Base-by-base conservation (phyloP, 108 stramenopile genomes). In the Pelagomonas calceolata region DNA sequence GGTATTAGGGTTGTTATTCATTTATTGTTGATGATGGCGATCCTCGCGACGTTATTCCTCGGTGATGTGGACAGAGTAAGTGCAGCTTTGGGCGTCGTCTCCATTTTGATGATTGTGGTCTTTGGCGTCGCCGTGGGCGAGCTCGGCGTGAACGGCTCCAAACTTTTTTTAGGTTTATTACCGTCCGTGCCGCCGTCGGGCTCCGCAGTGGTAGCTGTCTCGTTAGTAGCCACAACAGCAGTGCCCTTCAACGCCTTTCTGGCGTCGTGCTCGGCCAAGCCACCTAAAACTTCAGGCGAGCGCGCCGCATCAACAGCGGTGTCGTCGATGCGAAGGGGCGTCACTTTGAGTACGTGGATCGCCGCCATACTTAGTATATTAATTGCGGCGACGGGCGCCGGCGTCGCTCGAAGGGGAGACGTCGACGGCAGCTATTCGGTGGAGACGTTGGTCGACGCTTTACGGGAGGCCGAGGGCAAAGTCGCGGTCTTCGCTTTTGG, bases 201-300 rank as follows among this genome's bases (percentile, higher is more conserved):
- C 29, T 66, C 66, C 4, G 66, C 29, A 4, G 34, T 34, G 12
- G 66, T 66, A 5, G 66, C 66, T 4, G 33, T 66, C 14, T 32
- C 33, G 4, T 34, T 66, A 34, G 34, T 66, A 4, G 66, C 66
- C 16, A 66, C 66, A 34, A 66, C 66, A 5, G 32, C 33, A 17
- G 16, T 66, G 4, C 66, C 66, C 0, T 34, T 66, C 66, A 66
- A 66, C 66, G 66, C 34, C 7, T 66, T 66, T 33, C n/a, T 66
- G 16, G 34, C 66, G 18, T 34, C 33, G 12, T 66, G 33, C 66
- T 15, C 34, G 18, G 66, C 66, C 66, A 66, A 66, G 33, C 33
- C 33, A 7, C 66, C 39, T 5, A 12, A 43, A 5, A 12, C 39
- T 12, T 5, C 9, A 5, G 39, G 39, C 9, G 5, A 5, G 9